phyloP scores from a whole-genome alignment of 441 rosid species.

The Monsonia emarginata region DNA sequence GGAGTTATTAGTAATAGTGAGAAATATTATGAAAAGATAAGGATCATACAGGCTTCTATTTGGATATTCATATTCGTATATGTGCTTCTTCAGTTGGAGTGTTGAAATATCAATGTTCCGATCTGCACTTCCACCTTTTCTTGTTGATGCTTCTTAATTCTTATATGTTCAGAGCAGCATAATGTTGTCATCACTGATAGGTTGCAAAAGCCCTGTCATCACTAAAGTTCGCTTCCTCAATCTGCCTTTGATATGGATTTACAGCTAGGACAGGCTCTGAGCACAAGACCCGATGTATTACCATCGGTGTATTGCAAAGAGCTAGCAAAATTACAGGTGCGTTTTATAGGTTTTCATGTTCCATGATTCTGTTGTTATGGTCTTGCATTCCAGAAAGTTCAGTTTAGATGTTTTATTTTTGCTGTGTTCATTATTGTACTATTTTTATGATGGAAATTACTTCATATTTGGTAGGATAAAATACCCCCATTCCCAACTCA shows the following conservation, averaged over 20 bases:
- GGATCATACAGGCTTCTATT: too few species aligned
- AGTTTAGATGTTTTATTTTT: conserved; percentile 3
- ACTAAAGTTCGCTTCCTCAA: not conserved
- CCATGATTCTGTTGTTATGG: not conserved
- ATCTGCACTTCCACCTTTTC: too few species aligned
- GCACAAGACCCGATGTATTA: conserved; percentile 94
- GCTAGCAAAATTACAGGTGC: conserved; percentile 87
- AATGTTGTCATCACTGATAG: too few species aligned
- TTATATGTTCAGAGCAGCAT: too few species aligned
- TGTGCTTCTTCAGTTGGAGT: too few species aligned
- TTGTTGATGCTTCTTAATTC: too few species aligned
- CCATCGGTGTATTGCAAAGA: conserved; percentile 79
- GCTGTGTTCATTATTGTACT: conserved; percentile 7
- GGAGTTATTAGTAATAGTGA: too few species aligned
- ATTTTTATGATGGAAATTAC: conserved; percentile 16
- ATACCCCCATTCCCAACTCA: conserved; percentile 81
- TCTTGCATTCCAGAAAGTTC: not conserved
- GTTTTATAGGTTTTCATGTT: conserved; percentile 10
- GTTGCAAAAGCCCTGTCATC: too few species aligned
- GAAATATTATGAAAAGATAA: too few species aligned
- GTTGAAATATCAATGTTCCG: too few species aligned
- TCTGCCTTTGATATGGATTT: conserved; percentile 13
- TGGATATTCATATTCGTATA: too few species aligned
- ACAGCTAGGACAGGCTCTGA: conserved; percentile 98
- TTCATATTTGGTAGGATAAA: conserved; percentile 58